A percentile compares a stretch with the other conserved stretches of the same genome.
Evolutionary conservation across 2,329 filamentous ascomycete genomes (phyloP).

Genomic region (Cladorrhinum sp.): DNA sequence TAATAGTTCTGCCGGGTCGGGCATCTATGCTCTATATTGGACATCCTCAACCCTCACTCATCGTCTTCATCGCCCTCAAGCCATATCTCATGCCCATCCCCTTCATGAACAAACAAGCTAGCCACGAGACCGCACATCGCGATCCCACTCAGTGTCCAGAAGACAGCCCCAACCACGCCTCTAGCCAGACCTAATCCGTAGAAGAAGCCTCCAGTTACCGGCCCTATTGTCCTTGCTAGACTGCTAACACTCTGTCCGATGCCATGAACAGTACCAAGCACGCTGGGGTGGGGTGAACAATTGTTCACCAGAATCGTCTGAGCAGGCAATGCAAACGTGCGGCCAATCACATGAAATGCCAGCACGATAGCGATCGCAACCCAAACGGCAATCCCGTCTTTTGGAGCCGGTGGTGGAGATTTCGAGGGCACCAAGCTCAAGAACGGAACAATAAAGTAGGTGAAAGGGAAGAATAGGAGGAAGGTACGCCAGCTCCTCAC

Average conservation of each 20-base stretch:
- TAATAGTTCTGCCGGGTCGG: too few species aligned
- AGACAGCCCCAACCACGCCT: slow-evolving; percentile 57
- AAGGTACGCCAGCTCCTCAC: slow-evolving; percentile 66
- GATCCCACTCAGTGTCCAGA: slow-evolving; percentile 53
- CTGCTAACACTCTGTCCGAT: slow-evolving; percentile 57
- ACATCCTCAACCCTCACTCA: slow-evolving; percentile 1
- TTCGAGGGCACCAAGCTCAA: slow-evolving; percentile 63
- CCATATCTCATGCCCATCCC: slow-evolving; percentile 63
- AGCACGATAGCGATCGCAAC: slow-evolving; percentile 60
- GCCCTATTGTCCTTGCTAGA: slow-evolving; percentile 57
- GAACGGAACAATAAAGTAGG: slow-evolving; percentile 68
- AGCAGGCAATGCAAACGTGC: slow-evolving; percentile 64
- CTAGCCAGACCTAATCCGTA: slow-evolving; percentile 57
- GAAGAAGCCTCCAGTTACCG: slow-evolving; percentile 56
- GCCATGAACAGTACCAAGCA: slow-evolving; percentile 57
- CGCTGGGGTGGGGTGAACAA: slow-evolving; percentile 55
- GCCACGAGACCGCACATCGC: slow-evolving; percentile 48
- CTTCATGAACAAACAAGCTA: slow-evolving; percentile 57
- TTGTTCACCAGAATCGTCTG: slow-evolving; percentile 61
- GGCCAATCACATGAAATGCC: slow-evolving; percentile 65
- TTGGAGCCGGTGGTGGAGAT: slow-evolving; percentile 47
- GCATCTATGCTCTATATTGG: too few species aligned
- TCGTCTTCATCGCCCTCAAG: slow-evolving; percentile 57
- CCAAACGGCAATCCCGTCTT: slow-evolving; percentile 60
- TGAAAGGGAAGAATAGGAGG: slow-evolving; percentile 66